Evolutionary conservation across 306 rosid species (phyloP).

Genomic region (Trifolium fragiferum): DNA sequence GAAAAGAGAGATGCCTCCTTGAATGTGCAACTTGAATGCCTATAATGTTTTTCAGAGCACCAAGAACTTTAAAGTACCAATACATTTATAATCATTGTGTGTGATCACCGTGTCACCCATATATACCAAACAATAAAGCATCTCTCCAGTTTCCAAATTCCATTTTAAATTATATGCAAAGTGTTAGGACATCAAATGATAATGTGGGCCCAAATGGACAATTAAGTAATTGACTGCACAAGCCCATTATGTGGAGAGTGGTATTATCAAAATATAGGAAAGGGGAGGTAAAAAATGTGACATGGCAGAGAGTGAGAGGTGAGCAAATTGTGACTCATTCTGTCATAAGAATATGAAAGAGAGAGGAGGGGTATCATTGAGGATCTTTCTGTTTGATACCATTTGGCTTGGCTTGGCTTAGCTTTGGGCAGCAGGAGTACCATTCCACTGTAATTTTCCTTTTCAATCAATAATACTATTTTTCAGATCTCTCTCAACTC

Average conservation of each 20-base stretch:
- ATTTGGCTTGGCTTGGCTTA: too few relatives aligned
- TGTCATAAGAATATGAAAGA: background rate
- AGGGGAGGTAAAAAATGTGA: background rate
- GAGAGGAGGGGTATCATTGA: background rate
- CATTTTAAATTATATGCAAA: background rate
- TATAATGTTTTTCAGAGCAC: conserved; percentile 22
- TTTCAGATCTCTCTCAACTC: too few relatives aligned
- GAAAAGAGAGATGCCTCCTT: conserved; percentile 1
- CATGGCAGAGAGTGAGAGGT: background rate
- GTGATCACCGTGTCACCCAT: background rate
- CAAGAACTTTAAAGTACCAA: background rate
- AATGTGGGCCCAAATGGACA: background rate
- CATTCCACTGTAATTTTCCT: too few relatives aligned
- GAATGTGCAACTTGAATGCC: background rate
- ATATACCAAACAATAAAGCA: conserved; percentile 5
- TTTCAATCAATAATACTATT: too few relatives aligned
- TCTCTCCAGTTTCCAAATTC: conserved; percentile 5
- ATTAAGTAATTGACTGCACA: background rate
- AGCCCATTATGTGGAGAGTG: background rate
- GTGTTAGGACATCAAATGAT: too few relatives aligned
- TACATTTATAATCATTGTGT: background rate
- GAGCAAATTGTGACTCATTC: background rate
- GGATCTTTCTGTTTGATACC: background rate
- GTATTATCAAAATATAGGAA: background rate
- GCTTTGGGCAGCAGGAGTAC: too few relatives aligned